Percentiles rank a stretch among this genome's conserved stretches.
phyloP scores from a whole-genome alignment of 352 stramenopile species.

The Pythium graminicola region DNA sequence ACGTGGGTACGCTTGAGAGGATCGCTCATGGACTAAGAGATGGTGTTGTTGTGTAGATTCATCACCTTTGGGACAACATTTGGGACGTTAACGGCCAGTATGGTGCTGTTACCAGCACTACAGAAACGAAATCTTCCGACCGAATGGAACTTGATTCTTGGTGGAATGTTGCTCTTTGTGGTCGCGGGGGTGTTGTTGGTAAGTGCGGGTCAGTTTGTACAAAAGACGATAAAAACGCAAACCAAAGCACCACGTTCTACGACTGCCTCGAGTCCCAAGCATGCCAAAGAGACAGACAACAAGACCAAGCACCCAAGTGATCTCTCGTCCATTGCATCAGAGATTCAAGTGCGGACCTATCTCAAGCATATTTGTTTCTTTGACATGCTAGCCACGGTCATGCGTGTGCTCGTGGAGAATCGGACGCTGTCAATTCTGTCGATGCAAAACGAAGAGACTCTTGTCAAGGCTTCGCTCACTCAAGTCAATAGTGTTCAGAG shows the following conservation, averaged over 20 bases:
- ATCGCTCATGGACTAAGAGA: not conserved
- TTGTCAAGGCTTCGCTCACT: constrained; percentile 65
- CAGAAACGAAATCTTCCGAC: constrained; percentile 48
- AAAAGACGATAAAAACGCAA: not conserved
- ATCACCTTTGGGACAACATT: constrained; percentile 83
- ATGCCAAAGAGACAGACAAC: not conserved
- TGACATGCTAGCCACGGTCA: constrained; percentile 71
- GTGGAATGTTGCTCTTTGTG: constrained; percentile 43
- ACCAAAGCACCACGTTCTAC: no score
- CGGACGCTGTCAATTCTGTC: constrained; percentile 71
- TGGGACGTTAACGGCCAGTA: constrained; percentile 68
- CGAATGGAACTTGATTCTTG: constrained; percentile 67
- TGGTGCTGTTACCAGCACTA: constrained; percentile 54
- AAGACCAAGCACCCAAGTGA: not conserved
- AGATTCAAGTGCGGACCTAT: constrained; percentile 71
- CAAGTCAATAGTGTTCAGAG: constrained; percentile 80
- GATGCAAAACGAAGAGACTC: constrained; percentile 46
- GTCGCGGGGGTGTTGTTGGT: constrained; percentile 53
- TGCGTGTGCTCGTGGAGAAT: constrained; percentile 80
- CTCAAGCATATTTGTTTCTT: constrained; percentile 86
- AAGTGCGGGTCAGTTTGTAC: constrained; percentile 37
- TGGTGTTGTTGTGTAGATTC: constrained; percentile 25
- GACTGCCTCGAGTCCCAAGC: constrained; percentile 9
- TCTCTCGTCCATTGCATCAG: constrained; percentile 32
- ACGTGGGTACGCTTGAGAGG: not conserved